A percentile compares a stretch with the other conserved stretches of the same genome.
phyloP scores from a whole-genome alignment of 208 protist genomes.

The Acanthamoeba castellanii region DNA sequence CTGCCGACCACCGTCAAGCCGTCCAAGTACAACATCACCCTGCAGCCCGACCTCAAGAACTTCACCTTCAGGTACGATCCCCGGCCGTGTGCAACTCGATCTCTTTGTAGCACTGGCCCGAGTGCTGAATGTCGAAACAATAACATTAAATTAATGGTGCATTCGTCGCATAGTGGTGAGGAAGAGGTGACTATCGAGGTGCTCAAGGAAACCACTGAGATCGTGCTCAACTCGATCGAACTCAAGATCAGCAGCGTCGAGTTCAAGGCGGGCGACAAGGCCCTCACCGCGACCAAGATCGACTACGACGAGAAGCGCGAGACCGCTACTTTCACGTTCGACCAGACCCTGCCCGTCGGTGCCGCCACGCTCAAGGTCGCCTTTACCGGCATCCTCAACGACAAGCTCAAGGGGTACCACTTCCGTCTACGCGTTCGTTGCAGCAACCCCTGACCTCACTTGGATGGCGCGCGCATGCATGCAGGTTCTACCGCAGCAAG shows the following conservation, averaged over 20 bases:
- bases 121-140: not conserved
- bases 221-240: slow-evolving; percentile 82
- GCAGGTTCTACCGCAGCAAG: slow-evolving; percentile 94
- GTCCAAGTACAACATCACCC: slow-evolving; percentile 83
- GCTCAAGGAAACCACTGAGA: slow-evolving; percentile 75
- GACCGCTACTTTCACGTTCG: slow-evolving; percentile 76
- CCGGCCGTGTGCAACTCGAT: not conserved
- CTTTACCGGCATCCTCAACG: slow-evolving; percentile 94
- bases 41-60: slow-evolving; percentile 84
- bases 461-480: not conserved
- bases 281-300: slow-evolving; percentile 67
- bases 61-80: slow-evolving; percentile 56
- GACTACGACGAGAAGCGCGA: slow-evolving; percentile 77
- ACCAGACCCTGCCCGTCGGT: slow-evolving; percentile 66
- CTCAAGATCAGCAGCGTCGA: slow-evolving; percentile 78
- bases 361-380: slow-evolving; percentile 88
- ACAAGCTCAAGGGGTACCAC: slow-evolving; percentile 91
- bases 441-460: too few relatives aligned
- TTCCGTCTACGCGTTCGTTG: not conserved
- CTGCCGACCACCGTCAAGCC: slow-evolving; percentile 86
- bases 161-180: slow-evolving; percentile 25
- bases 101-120: not conserved
- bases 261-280: slow-evolving; percentile 29
- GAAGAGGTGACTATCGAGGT: slow-evolving; percentile 56
- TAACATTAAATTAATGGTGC: not conserved